phyloP scores from a whole-genome alignment of 2,329 filamentous ascomycete species.

The Fusarium gaditjirri region DNA sequence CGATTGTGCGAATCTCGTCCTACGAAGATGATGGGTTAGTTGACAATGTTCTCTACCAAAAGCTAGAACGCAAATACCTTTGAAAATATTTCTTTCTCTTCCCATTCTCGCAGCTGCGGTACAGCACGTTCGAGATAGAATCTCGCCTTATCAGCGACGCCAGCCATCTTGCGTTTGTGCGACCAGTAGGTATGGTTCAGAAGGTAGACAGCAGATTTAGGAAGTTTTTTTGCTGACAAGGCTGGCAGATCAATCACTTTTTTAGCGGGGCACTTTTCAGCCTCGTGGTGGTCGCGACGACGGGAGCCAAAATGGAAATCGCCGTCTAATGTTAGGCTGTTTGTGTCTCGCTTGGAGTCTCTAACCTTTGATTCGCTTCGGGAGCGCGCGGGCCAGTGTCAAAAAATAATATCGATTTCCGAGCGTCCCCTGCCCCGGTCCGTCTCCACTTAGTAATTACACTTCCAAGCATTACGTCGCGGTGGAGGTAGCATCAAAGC shows the following conservation, averaged over 20 bases:
- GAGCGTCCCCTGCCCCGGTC: constrained; percentile 12
- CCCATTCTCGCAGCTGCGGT: constrained; percentile 90
- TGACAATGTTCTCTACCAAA: not conserved
- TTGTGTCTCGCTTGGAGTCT: not conserved
- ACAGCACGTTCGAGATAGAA: constrained; percentile 94
- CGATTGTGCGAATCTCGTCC: constrained; percentile 90
- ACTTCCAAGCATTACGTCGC: constrained; percentile 39
- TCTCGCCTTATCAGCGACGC: constrained; percentile 90
- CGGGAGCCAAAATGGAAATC: constrained; percentile 6
- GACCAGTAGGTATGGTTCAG: constrained; percentile 1
- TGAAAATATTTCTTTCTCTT: constrained; percentile 90
- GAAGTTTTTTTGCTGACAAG: constrained; percentile 40
- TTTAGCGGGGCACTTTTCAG: constrained; percentile 34
- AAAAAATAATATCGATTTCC: constrained; percentile 33
- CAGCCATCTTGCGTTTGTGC: constrained; percentile 69
- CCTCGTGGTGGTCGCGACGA: constrained; percentile 11
- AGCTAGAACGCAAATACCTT: constrained; percentile 62
- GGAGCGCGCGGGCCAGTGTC: constrained; percentile 36
- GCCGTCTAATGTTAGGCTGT: not conserved
- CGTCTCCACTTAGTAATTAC: constrained; percentile 37
- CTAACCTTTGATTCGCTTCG: constrained; percentile 24
- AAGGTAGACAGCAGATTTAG: not conserved
- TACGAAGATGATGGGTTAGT: constrained; percentile 50
- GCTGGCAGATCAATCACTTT: constrained; percentile 28
- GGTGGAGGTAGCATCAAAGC: constrained; percentile 40